Conservation (phyloP, 2,329 filamentous ascomycete species). For the Fusarium nurragi region DNA sequence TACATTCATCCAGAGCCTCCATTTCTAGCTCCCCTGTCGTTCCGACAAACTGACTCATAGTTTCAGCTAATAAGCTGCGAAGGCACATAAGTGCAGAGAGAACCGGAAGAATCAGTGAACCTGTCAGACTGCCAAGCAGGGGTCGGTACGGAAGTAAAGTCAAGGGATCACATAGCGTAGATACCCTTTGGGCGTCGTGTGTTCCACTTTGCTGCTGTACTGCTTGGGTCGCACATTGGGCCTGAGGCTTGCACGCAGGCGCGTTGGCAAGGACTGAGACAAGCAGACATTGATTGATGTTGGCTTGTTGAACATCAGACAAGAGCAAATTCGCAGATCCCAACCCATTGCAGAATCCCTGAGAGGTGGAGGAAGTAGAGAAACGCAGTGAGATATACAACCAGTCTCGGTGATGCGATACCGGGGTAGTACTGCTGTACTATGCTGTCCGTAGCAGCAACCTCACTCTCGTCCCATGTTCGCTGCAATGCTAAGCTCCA, state of each 20-base stretch:
- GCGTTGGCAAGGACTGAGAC: slow-evolving; percentile 3
- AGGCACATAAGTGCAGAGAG: neutral
- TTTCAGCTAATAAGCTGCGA: neutral
- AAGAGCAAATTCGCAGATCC: slow-evolving; percentile 10
- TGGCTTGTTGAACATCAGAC: neutral
- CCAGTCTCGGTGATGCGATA: slow-evolving; percentile 12
- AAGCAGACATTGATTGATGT: slow-evolving; percentile 22
- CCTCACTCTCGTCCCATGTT: slow-evolving; percentile 2
- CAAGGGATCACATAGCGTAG: neutral
- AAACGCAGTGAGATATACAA: slow-evolving; percentile 17
- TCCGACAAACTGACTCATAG: slow-evolving; percentile 39
- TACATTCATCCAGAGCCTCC: slow-evolving; percentile 36
- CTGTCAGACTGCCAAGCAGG: slow-evolving; percentile 22
- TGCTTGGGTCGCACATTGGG: neutral
- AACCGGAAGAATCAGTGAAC: neutral
- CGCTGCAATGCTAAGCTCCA: neutral
- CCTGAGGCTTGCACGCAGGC: neutral
- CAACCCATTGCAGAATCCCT: neutral
- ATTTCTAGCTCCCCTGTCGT: slow-evolving; percentile 30
- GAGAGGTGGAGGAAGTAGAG: slow-evolving; percentile 5
- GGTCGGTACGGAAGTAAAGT: slow-evolving; percentile 19
- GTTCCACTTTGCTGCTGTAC: slow-evolving; percentile 16
- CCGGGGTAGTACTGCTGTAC: neutral
- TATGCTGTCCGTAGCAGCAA: neutral
- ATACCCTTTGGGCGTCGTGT: slow-evolving; percentile 7